Conservation (phyloP, 176 grass and related monocot species). For the Triticum timopheevii region DNA sequence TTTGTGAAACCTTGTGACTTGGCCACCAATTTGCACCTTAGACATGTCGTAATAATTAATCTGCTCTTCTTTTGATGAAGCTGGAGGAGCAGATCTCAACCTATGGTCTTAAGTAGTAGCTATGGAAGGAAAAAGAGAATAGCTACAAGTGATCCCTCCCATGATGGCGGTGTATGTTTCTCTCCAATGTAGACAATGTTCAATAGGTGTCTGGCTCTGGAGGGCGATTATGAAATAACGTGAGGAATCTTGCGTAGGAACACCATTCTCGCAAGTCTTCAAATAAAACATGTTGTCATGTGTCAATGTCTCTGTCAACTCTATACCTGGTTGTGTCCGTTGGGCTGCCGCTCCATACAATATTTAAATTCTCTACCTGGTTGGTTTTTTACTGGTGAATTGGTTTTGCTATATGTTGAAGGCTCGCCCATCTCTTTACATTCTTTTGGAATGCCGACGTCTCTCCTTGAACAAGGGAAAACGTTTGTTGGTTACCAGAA, state of each 20-base stretch:
- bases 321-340: not conserved
- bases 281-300: not conserved
- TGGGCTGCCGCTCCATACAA: not conserved
- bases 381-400: not conserved
- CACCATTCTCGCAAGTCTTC: no score
- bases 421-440: no score
- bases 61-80: conserved; percentile 30
- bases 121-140: not conserved
- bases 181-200: conserved; percentile 35
- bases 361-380: not conserved
- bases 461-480: no score
- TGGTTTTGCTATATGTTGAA: not conserved
- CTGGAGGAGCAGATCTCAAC: conserved; percentile 79
- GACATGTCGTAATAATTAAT: not conserved
- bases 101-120: conserved; percentile 42
- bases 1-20: not conserved
- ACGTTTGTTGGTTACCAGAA: no score
- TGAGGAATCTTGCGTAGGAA: not conserved
- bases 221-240: not conserved
- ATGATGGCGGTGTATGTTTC: conserved; percentile 21
- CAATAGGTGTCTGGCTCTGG: not conserved
- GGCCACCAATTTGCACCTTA: no score
- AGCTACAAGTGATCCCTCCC: conserved; percentile 34
- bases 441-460: no score
- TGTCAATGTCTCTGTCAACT: not conserved